Percentiles rank a stretch among this genome's conserved stretches.
Evolutionary conservation across 2,329 filamentous ascomycete species (phyloP).

Genomic region (Hirsutella rhossiliensis): DNA sequence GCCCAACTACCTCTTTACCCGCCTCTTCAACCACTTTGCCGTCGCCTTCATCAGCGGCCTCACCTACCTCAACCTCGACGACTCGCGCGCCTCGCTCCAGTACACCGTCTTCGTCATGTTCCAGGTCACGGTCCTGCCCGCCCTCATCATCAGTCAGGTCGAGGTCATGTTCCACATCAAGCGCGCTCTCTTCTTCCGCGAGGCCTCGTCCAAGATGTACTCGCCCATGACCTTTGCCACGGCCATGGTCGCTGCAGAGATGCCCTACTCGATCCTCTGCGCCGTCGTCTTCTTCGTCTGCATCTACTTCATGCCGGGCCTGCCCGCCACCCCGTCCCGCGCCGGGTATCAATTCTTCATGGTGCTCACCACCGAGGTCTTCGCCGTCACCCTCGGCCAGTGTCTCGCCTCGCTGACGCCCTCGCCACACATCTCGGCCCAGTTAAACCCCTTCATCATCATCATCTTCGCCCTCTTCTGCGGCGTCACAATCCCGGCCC

Average conservation of each 20-base stretch:
- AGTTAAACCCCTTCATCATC: constrained; percentile 73
- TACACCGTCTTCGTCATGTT: constrained; percentile 86
- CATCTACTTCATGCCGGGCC: constrained; percentile 73
- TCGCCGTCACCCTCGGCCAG: constrained; percentile 71
- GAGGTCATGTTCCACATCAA: constrained; percentile 70
- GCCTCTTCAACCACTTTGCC: constrained; percentile 72
- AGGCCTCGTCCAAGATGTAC: constrained; percentile 80
- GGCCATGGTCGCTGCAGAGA: constrained; percentile 69
- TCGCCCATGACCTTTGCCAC: constrained; percentile 65
- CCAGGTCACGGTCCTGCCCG: constrained; percentile 75
- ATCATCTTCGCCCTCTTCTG: constrained; percentile 80
- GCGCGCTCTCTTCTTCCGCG: constrained; percentile 74
- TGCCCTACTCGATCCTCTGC: constrained; percentile 74
- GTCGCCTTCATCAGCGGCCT: constrained; percentile 71
- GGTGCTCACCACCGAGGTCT: constrained; percentile 70
- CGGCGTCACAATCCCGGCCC: constrained; percentile 69
- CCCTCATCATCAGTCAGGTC: constrained; percentile 72
- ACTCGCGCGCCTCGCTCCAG: constrained; percentile 66
- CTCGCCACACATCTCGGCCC: constrained; percentile 63
- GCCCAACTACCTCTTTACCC: constrained; percentile 80
- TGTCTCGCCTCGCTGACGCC: constrained; percentile 67
- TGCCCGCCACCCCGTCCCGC: constrained; percentile 48
- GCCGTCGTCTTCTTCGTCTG: constrained; percentile 72
- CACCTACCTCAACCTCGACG: constrained; percentile 65
- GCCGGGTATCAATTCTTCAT: constrained; percentile 85